Evolutionary conservation across 192 early-diverging fungal genomes (phyloP).

Genomic region (Neocallimastix lanati): DNA sequence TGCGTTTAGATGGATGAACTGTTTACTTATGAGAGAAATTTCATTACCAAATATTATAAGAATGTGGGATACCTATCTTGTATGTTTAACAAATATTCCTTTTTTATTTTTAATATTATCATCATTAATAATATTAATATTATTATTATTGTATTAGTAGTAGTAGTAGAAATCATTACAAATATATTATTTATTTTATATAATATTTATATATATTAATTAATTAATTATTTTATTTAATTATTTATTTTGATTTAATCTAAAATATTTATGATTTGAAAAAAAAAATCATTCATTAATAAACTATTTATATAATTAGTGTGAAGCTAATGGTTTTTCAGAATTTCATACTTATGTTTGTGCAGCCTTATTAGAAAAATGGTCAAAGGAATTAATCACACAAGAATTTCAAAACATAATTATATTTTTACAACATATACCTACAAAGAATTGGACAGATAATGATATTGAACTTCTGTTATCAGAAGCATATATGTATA

Average conservation of each 20-base stretch:
- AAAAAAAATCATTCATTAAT: too few relatives aligned
- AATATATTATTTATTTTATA: too few relatives aligned
- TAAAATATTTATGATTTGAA: too few relatives aligned
- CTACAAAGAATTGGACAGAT: slow-evolving; percentile 68
- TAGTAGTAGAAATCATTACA: too few relatives aligned
- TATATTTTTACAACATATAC: slow-evolving; percentile 77
- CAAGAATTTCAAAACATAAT: slow-evolving; percentile 88
- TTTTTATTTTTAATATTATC: too few relatives aligned
- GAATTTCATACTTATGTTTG: slow-evolving; percentile 97
- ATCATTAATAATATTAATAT: too few relatives aligned
- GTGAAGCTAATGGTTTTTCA: slow-evolving; percentile 68
- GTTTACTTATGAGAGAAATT: slow-evolving; percentile 91
- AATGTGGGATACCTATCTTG: slow-evolving; percentile 98
- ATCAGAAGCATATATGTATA: slow-evolving; percentile 94
- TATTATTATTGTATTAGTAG: too few relatives aligned
- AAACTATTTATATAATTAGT: too few relatives aligned
- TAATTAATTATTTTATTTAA: too few relatives aligned
- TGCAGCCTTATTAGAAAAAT: slow-evolving; percentile 91
- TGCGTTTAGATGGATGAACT: slow-evolving; percentile 99
- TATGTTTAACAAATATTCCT: slow-evolving; percentile 12
- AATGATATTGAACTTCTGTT: slow-evolving; percentile 87
- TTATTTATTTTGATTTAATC: too few relatives aligned
- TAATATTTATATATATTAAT: too few relatives aligned
- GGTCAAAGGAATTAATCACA: slow-evolving; percentile 59
- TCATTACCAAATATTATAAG: slow-evolving; percentile 70